Evolutionary conservation across 306 rosid genomes (phyloP).

Genomic region (Sophora flavescens): DNA sequence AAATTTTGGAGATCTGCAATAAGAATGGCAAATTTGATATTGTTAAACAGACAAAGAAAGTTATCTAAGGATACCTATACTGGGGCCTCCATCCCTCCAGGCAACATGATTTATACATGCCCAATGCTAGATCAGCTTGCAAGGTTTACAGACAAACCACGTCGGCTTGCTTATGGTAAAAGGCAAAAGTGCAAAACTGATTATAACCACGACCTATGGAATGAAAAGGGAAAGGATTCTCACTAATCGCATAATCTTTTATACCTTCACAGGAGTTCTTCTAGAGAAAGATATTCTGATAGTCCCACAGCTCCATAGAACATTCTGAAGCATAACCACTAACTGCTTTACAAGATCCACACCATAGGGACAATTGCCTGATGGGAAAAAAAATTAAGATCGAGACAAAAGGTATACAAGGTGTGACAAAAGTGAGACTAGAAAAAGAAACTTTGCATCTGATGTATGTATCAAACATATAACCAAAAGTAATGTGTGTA

Average conservation of each 20-base stretch:
- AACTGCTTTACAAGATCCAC: conserved; percentile 74
- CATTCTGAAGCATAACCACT: conserved; percentile 71
- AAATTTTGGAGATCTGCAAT: conserved; percentile 66
- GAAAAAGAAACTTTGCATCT: conserved; percentile 38
- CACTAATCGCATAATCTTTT: conserved; percentile 12
- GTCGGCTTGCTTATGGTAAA: conserved; percentile 33
- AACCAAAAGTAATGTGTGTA: conserved; percentile 27
- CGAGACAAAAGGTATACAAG: conserved; percentile 24
- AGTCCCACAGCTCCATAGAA: conserved; percentile 90
- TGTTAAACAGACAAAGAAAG: conserved; percentile 1
- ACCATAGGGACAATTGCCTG: conserved; percentile 79
- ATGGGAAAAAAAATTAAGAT: conserved; percentile 9
- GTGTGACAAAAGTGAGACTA: conserved; percentile 4
- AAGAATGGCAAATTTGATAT: conserved; percentile 32
- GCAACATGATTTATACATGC: conserved; percentile 11
- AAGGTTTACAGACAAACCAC: conserved; percentile 32
- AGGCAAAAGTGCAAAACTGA: conserved; percentile 37
- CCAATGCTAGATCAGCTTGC: conserved; percentile 16
- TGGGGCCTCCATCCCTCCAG: conserved; percentile 16
- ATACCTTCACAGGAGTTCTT: conserved; percentile 87
- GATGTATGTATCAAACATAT: background rate
- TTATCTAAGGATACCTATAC: conserved; percentile 25
- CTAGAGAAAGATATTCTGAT: conserved; percentile 87
- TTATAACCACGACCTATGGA: conserved; percentile 24
- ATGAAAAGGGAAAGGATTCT: conserved; percentile 15